Conservation (phyloP, 225 moss, liverwort and hornwort genomes). For the Straminergon stramineum region DNA sequence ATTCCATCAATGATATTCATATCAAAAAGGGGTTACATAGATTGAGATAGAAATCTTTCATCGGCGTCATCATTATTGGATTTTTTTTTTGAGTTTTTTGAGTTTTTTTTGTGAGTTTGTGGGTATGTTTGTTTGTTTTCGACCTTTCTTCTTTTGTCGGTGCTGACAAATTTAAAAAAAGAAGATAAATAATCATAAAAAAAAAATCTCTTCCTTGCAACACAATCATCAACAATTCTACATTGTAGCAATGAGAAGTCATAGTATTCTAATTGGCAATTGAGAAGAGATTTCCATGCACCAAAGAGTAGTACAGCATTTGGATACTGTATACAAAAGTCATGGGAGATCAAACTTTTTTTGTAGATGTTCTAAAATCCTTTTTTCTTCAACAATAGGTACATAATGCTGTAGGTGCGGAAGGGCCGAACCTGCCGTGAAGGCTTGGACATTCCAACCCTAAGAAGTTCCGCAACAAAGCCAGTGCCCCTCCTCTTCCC, state of each 20-base stretch:
- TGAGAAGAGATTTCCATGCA: not conserved
- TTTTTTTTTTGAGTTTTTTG: not conserved
- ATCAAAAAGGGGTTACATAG: no score
- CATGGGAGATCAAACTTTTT: not conserved
- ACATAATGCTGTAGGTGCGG: not conserved
- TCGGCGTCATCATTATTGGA: rapidly evolving
- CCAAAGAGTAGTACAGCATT: not conserved
- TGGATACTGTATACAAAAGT: not conserved
- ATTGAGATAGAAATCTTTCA: no score
- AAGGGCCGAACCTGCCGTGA: not conserved
- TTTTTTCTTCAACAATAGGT: not conserved
- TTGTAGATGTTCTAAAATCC: not conserved
- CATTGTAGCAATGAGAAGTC: rapidly evolving
- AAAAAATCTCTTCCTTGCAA: no score
- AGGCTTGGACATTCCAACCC: not conserved
- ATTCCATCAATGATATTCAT: no score
- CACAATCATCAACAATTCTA: rapidly evolving
- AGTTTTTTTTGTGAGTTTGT: not conserved
- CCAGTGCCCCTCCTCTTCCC: rapidly evolving
- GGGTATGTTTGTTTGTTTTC: not conserved
- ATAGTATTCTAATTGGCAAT: not conserved
- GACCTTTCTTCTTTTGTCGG: not conserved
- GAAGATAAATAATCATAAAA: not conserved
- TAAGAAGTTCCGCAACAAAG: not conserved
- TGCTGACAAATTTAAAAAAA: no score